Evolutionary conservation across 345 rosid species (phyloP).

Genomic region (Heritiera fomes): DNA sequence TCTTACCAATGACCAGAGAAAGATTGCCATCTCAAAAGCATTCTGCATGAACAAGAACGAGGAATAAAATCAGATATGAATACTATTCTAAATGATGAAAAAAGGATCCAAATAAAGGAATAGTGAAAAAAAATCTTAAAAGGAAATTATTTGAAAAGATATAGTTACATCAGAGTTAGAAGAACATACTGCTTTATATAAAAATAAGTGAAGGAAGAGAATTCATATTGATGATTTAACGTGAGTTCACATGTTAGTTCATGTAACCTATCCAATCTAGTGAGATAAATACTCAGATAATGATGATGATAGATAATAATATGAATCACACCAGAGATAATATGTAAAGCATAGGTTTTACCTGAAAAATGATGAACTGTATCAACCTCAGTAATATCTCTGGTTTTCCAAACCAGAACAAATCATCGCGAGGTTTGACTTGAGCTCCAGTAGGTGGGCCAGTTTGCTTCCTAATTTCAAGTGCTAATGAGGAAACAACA

Average conservation of each 20-base stretch:
- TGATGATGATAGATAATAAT: no score
- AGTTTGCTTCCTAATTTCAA: constrained; percentile 71
- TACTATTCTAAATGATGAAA: no score
- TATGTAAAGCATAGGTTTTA: constrained; percentile 6
- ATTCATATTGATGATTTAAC: no score
- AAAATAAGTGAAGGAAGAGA: no score
- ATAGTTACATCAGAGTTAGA: no score
- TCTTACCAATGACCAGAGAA: constrained; percentile 91
- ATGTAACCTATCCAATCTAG: no score
- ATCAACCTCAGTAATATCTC: constrained; percentile 68
- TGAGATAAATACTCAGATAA: no score
- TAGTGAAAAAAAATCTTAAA: no score
- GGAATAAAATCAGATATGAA: background rate
- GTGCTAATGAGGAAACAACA: constrained; percentile 84
- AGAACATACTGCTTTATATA: no score
- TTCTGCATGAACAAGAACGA: constrained; percentile 51
- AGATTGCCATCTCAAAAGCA: constrained; percentile 97
- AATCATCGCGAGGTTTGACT: constrained; percentile 88
- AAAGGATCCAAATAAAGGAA: no score
- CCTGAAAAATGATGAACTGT: constrained; percentile 93
- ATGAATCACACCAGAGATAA: background rate
- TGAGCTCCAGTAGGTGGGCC: constrained; percentile 64
- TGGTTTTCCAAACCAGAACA: constrained; percentile 96
- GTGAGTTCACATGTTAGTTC: no score
- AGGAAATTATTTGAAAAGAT: no score